Evolutionary conservation across 257 asterid genomes (phyloP).

Genomic region (Solanum rostratum): DNA sequence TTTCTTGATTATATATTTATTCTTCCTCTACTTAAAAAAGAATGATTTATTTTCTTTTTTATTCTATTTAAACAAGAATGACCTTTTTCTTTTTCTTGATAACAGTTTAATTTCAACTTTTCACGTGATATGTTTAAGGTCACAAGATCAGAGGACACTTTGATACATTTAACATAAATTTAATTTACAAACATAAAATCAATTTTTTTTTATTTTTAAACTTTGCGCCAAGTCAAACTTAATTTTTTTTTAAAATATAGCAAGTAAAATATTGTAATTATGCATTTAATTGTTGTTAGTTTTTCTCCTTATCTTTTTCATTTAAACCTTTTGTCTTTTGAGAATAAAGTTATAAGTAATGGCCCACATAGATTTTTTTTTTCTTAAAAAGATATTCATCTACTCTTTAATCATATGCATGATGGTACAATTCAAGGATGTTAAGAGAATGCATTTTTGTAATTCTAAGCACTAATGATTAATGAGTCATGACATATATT

Average conservation of each 20-base stretch:
- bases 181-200: too few relatives aligned
- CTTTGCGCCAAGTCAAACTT: too few relatives aligned
- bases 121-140: too few relatives aligned
- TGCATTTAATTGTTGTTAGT: background rate
- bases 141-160: too few relatives aligned
- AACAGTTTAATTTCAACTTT: too few relatives aligned
- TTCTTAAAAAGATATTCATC: background rate
- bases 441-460: background rate
- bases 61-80: too few relatives aligned
- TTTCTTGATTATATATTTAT: background rate
- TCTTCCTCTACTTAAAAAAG: too few relatives aligned
- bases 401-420: background rate
- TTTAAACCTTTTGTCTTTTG: background rate
- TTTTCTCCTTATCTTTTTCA: background rate
- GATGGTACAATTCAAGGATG: background rate
- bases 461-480: background rate
- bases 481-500: background rate
- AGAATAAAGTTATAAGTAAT: background rate
- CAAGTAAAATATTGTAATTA: background rate
- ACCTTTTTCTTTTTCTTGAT: too few relatives aligned
- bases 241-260: fast-evolving
- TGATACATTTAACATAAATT: too few relatives aligned
- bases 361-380: background rate
- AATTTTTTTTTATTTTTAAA: too few relatives aligned
- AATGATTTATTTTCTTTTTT: too few relatives aligned